Evolutionary conservation across 2,329 filamentous ascomycete genomes (phyloP).

Genomic region (Sporothrix inflata): DNA sequence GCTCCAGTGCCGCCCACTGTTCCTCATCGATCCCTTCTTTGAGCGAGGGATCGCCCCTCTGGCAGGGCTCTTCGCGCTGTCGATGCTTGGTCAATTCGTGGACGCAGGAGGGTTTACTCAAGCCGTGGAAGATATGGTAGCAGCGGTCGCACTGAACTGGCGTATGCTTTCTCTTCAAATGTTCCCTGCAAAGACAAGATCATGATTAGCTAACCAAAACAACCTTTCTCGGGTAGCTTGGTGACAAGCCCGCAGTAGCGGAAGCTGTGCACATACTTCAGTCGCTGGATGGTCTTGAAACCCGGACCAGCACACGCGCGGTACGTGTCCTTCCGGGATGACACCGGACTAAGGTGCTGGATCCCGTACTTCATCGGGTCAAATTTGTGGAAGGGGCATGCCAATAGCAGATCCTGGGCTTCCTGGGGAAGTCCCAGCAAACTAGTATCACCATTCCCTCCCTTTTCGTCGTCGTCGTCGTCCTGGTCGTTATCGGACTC

Average conservation of each 20-base stretch:
- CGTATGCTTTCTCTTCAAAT: conserved; percentile 38
- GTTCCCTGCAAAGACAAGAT: conserved; percentile 33
- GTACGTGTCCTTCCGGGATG: conserved; percentile 34
- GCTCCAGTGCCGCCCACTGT: conserved; percentile 38
- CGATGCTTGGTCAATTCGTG: conserved; percentile 35
- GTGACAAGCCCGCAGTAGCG: not conserved
- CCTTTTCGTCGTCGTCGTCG: conserved; percentile 31
- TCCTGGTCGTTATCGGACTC: conserved; percentile 31
- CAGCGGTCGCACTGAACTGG: conserved; percentile 39
- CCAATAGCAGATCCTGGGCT: conserved; percentile 29
- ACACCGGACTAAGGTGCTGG: conserved; percentile 32
- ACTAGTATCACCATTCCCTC: conserved; percentile 19
- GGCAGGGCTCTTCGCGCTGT: conserved; percentile 34
- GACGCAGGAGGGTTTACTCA: conserved; percentile 30
- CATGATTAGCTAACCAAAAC: not conserved
- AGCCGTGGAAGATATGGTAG: conserved; percentile 35
- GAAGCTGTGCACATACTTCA: conserved; percentile 34
- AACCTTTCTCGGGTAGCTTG: not conserved
- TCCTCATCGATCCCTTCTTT: conserved; percentile 37
- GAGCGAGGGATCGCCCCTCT: conserved; percentile 34
- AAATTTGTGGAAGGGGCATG: conserved; percentile 39
- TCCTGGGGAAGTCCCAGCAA: not conserved
- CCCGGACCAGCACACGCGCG: conserved; percentile 38
- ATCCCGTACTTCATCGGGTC: conserved; percentile 38
- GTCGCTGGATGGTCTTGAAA: conserved; percentile 38